These are phyloP conservation scores for Malus fusca DNA, from an alignment of 306 rosid species.

Conservation along the genomic window DNA sequence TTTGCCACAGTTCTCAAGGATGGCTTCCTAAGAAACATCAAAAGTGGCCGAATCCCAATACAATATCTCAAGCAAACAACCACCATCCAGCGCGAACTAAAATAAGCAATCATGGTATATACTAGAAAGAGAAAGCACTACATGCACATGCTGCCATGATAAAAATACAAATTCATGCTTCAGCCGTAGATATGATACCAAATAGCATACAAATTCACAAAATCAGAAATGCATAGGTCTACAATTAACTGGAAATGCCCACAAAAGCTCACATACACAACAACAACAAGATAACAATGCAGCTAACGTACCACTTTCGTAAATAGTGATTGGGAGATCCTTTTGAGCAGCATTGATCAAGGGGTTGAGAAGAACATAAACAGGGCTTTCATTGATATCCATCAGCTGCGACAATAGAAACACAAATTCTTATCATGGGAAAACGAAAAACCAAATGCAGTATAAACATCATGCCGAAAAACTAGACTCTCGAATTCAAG, in stretches of 20 bases:
- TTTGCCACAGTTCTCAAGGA: not conserved
- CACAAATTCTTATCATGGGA: constrained; percentile 2
- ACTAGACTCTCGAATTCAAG: not conserved
- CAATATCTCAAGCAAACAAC: not conserved
- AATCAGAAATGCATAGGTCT: not conserved
- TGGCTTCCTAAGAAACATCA: not conserved
- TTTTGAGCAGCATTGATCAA: constrained; percentile 78
- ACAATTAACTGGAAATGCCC: not conserved
- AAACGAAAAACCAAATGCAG: not conserved
- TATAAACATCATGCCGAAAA: not conserved
- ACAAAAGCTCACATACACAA: constrained; percentile 14
- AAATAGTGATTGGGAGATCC: constrained; percentile 89
- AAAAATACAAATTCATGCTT: not conserved
- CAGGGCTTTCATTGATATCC: constrained; percentile 95
- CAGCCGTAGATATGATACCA: not conserved
- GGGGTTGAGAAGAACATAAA: constrained; percentile 88
- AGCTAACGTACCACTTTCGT: constrained; percentile 64
- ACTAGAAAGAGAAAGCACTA: not conserved
- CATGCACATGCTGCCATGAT: not conserved
- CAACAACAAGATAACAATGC: constrained; percentile 9
- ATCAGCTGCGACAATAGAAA: constrained; percentile 52
- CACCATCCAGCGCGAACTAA: not conserved
- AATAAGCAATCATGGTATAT: not conserved
- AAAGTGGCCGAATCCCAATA: not conserved
- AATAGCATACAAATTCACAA: not conserved